Evolutionary conservation across 768 basidiomycete genomes (phyloP).

Genomic region (Calvatia gigantea): DNA sequence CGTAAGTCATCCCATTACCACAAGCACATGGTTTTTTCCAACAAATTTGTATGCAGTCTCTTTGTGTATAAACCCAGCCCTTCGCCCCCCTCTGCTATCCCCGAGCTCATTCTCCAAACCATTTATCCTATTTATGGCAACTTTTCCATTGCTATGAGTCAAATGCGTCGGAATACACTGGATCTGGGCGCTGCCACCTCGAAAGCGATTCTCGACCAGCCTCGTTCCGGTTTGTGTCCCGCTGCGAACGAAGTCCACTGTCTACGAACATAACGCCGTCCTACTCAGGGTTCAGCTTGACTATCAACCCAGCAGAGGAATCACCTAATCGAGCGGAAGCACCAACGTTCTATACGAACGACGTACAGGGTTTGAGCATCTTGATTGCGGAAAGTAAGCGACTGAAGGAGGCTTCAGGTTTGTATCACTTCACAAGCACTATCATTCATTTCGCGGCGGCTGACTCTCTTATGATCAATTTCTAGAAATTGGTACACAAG

Average conservation of each 20-base stretch:
- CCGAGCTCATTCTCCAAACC: conserved; percentile 41
- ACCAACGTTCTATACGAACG: conserved; percentile 41
- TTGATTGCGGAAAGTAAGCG: conserved; percentile 56
- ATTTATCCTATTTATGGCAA: conserved; percentile 54
- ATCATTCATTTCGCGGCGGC: too few species aligned
- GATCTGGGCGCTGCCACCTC: conserved; percentile 26
- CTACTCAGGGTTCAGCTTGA: conserved; percentile 48
- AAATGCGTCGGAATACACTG: conserved; percentile 38
- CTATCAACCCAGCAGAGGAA: conserved; percentile 43
- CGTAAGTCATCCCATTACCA: conserved; percentile 29
- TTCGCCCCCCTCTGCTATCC: conserved; percentile 19
- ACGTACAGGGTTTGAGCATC: conserved; percentile 42
- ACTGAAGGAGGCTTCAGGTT: conserved; percentile 49
- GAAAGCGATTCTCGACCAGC: conserved; percentile 27
- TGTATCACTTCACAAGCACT: conserved; percentile 8
- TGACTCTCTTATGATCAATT: neutral
- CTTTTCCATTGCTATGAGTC: conserved; percentile 55
- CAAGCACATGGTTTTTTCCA: conserved; percentile 9
- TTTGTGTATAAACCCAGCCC: conserved; percentile 43
- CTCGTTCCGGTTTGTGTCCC: conserved; percentile 35
- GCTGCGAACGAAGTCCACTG: neutral
- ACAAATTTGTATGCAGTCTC: conserved; percentile 30
- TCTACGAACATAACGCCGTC: conserved; percentile 1
- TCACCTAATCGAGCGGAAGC: conserved; percentile 24
- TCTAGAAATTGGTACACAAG: conserved; percentile 21